Evolutionary conservation across 495 filamentous ascomycete genomes (phyloP).

Genomic region (Lineolata rhizophorae): DNA sequence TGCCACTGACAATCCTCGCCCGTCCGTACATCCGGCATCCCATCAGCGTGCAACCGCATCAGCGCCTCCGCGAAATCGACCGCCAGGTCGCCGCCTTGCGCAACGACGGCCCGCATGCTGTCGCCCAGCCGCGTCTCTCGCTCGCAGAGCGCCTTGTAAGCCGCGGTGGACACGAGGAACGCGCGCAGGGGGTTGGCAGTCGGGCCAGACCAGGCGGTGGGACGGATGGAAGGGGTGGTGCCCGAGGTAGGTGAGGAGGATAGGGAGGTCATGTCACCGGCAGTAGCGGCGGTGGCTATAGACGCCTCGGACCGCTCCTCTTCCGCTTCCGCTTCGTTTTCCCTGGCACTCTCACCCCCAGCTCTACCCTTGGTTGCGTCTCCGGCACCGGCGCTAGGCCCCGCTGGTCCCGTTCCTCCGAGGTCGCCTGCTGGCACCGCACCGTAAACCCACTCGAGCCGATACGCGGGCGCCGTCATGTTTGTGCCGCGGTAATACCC

Average conservation of each 20-base stretch:
- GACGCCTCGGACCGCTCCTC: too few relatives aligned
- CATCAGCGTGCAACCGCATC: constrained; percentile 6
- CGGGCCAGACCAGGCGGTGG: too few relatives aligned
- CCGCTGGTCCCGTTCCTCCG: too few relatives aligned
- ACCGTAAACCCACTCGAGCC: constrained; percentile 15
- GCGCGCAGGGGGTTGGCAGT: constrained; percentile 8
- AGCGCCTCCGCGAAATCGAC: constrained; percentile 9
- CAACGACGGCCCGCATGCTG: constrained; percentile 6
- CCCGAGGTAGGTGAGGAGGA: too few relatives aligned
- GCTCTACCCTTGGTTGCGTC: too few relatives aligned
- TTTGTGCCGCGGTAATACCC: constrained; percentile 10
- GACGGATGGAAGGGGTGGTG: too few relatives aligned
- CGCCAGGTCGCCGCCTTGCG: constrained; percentile 6
- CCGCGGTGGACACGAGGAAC: constrained; percentile 12
- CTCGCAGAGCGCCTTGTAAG: constrained; percentile 9
- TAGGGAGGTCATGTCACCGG: too few relatives aligned
- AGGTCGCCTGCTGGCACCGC: too few relatives aligned
- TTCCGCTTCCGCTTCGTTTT: constrained; percentile 3
- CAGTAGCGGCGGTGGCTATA: too few relatives aligned
- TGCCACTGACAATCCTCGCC: constrained; percentile 9
- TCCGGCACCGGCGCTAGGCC: too few relatives aligned
- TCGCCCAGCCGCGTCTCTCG: background rate
- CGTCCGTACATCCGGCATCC: constrained; percentile 8
- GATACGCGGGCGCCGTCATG: constrained; percentile 14
- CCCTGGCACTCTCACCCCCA: too few relatives aligned